Evolutionary conservation across 164 flowering plant genomes (phyloP).

Genomic region (Magnolia officinalis): DNA sequence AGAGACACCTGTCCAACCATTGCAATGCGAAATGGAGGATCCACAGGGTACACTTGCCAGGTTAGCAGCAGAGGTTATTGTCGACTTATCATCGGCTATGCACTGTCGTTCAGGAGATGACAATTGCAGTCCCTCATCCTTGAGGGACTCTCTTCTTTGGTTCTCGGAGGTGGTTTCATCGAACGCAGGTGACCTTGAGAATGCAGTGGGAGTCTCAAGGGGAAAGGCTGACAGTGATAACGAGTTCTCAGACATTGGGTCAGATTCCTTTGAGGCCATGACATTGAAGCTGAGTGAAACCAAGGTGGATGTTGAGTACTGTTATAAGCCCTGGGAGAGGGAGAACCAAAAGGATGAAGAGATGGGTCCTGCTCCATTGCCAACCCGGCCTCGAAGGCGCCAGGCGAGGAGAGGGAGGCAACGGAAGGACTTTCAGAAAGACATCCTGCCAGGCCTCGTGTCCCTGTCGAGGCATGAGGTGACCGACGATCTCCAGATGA

Average conservation of each 20-base stretch:
- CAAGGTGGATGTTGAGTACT: conserved; percentile 51
- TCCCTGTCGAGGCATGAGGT: conserved; percentile 91
- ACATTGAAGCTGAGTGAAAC: conserved; percentile 61
- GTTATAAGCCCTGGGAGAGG: conserved; percentile 43
- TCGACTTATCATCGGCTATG: conserved; percentile 37
- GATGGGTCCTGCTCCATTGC: conserved; percentile 20
- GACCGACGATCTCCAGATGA: conserved; percentile 77
- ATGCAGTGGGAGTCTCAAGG: background rate
- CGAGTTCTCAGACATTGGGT: conserved; percentile 23
- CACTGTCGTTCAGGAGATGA: conserved; percentile 4
- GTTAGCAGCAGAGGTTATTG: conserved; percentile 54
- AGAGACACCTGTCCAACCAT: conserved; percentile 8
- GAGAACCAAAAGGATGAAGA: conserved; percentile 48
- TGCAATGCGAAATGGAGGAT: conserved; percentile 7
- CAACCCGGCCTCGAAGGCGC: conserved; percentile 56
- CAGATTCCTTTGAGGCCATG: conserved; percentile 80
- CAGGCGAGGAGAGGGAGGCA: conserved; percentile 85
- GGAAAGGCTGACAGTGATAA: conserved; percentile 5
- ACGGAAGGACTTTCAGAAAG: conserved; percentile 90
- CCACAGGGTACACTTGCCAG: conserved; percentile 19
- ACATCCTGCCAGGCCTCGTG: conserved; percentile 82
- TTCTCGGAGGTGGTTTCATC: conserved; percentile 51
- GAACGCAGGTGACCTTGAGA: conserved; percentile 18
- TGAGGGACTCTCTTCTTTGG: conserved; percentile 41
- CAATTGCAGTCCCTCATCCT: conserved; percentile 12